Base-by-base conservation (phyloP, 371 early-diverging fungal species). In the Batrachochytrium dendrobatidis region DNA sequence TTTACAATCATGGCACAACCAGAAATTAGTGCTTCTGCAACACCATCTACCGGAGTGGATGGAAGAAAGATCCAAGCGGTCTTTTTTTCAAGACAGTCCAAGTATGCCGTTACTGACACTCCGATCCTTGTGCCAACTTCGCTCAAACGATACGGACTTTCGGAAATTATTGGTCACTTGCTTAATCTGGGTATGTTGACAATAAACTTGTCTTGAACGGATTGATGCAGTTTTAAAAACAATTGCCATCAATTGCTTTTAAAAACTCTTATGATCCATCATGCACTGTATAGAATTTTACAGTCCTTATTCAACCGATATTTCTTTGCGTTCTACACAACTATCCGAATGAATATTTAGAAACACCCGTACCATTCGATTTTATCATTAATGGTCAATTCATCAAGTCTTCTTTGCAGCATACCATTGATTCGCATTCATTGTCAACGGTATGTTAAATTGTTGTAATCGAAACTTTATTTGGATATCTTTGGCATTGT, bases 331-430 rank as follows among this genome's bases (percentile, higher is more conserved):
- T n/a, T n/a, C n/a, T n/a, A n/a, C n/a, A n/a, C n/a, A n/a, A n/a
- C n/a, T n/a, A n/a, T n/a, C n/a, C n/a, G n/a, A n/a, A n/a, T n/a
- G n/a, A n/a, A n/a, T n/a, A n/a, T n/a, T n/a, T 15, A 34, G 39
- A 4, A 34, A 18, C 68, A 55, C 89, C 88, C 3, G 70, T 88
- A 22, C 91, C 94, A 17, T 95, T 95, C 68, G 92, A 94, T 62
- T 95, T 96, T 66, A 75, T 96, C 60, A 83, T 91, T 29, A 88
- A 92, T 53, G 92, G 90, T 18, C 83, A 89, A 73, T 85, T 94
- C 60, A 78, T 96, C 55, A 76, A 86, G 66, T 82, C 82, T 2
- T 87, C 86, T 50, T 68, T 96, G 58, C 72, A 77, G 12, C 77
- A 81, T 50, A 92, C 91, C 67, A 71, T 95, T 51, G 76, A 83